These are phyloP conservation scores for Penicillium diatomitis DNA, from an alignment of 495 filamentous ascomycete genomes.

Conservation along the genomic window DNA sequence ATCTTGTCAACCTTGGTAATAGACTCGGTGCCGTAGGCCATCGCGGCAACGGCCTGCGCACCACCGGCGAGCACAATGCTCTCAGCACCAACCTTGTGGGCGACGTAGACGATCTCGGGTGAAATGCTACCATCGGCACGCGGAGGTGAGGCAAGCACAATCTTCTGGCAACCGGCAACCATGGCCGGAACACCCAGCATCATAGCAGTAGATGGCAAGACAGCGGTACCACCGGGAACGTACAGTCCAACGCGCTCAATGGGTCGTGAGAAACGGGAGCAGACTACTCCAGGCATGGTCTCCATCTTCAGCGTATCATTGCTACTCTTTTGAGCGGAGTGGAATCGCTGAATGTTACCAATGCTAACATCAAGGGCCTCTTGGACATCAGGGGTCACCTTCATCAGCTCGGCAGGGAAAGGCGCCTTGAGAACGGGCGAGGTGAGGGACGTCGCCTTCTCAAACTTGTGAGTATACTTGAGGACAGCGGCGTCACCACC, in stretches of 20 bases:
- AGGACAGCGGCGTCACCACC: constrained; percentile 81
- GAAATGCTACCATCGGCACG: constrained; percentile 83
- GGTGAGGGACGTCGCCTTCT: constrained; percentile 82
- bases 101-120: constrained; percentile 95
- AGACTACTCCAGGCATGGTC: constrained; percentile 95
- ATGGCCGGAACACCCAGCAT: constrained; percentile 97
- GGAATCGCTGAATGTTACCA: constrained; percentile 89
- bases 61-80: constrained; percentile 92
- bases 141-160: constrained; percentile 86
- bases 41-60: constrained; percentile 81
- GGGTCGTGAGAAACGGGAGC: constrained; percentile 83
- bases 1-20: constrained; percentile 98
- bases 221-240: constrained; percentile 90
- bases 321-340: constrained; percentile 72
- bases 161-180: constrained; percentile 95
- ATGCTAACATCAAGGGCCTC: constrained; percentile 89
- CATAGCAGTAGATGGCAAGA: constrained; percentile 88
- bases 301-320: constrained; percentile 72
- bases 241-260: constrained; percentile 95
- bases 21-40: constrained; percentile 60
- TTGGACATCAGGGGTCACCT: constrained; percentile 68
- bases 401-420: constrained; percentile 77
- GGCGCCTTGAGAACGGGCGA: constrained; percentile 83
- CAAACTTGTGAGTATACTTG: constrained; percentile 92
- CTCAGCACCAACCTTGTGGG: constrained; percentile 92